Evolutionary conservation across 371 early-diverging fungal species (phyloP), one percentile per base, ranked within the genome.

Genomic region (Circinella minor): DNA sequence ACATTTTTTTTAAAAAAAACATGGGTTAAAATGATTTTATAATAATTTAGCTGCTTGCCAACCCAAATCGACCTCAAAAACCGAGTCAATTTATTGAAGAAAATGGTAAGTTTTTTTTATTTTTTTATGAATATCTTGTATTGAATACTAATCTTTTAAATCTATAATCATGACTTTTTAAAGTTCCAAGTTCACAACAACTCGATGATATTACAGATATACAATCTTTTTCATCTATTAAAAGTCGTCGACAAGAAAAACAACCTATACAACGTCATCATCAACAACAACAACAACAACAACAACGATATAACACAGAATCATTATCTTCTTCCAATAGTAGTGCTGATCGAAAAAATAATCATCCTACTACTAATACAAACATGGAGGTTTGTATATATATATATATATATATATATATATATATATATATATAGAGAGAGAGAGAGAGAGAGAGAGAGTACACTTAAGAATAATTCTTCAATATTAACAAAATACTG

Each of bases 31-130:
- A 3, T 9, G 48, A 61, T 37, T 10, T 20, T 18, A 47, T 49
- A 36, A 39, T 8, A 3, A 11, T 61, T 14, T 55, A 75, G 74
- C 15, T 78, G 5, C 60, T 69, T 43, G 73, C 70, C 46, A 78
- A 78, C 65, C 76, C 79, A n/a, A 78, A 78, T 65, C 61, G 72
- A 55, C 79, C 79, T 1, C 63, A 39, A 15, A 20, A 39, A 43
- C 48, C 62, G 13, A 46, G 63, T 34, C 68, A 68, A 11, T 71
- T 54, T 37, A n/a, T 20, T 3, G 48, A 63, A 49, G 63, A 66
- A 18, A 59, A 43, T 43, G 11, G 68, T 14, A 34, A 57, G 55
- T 43, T 3, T 63, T 38, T n/a, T n/a, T n/a, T n/a, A 8, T 15
- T 1, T 61, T 37, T 36, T 27, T 17, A 34, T 36, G 15, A 17